Percentiles rank a stretch among this genome's conserved stretches.
Conservation (phyloP, 169 alveolate genomes). For the Eimeria necatrix region DNA sequence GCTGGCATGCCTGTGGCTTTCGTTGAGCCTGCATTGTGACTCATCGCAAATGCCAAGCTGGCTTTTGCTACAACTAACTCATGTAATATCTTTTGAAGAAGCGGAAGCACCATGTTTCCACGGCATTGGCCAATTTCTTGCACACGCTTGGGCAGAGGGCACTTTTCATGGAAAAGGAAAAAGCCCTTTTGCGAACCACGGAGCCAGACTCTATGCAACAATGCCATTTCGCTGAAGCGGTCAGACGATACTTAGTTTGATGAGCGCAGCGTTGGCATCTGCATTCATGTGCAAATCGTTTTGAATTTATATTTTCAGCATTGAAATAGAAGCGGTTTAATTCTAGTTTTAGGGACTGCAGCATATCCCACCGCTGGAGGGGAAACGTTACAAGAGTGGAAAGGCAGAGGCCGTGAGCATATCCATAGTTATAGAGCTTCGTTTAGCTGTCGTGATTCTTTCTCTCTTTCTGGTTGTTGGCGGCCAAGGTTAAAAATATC, state of each 20-base stretch:
- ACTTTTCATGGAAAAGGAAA: not conserved
- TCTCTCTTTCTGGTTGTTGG: no score
- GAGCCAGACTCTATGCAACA: no score
- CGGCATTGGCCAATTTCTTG: not conserved
- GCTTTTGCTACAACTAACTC: not conserved
- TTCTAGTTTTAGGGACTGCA: no score
- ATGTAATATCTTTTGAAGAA: not conserved
- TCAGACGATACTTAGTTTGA: not conserved
- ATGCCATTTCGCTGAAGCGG: not conserved
- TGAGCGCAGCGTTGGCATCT: not conserved
- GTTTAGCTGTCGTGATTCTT: no score
- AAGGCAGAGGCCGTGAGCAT: no score
- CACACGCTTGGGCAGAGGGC: not conserved
- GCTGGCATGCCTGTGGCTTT: not conserved
- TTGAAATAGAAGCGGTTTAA: no score
- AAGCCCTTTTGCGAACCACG: not conserved
- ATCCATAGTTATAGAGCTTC: no score
- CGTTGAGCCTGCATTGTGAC: not conserved
- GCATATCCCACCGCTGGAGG: no score
- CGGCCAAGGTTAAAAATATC: no score
- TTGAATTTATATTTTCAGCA: not conserved
- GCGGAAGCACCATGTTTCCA: not conserved
- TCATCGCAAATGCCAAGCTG: not conserved
- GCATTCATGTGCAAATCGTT: constrained; percentile 1
- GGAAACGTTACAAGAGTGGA: no score